phyloP scores from a whole-genome alignment of 495 filamentous ascomycete genomes.

The Neurospora pannonica region DNA sequence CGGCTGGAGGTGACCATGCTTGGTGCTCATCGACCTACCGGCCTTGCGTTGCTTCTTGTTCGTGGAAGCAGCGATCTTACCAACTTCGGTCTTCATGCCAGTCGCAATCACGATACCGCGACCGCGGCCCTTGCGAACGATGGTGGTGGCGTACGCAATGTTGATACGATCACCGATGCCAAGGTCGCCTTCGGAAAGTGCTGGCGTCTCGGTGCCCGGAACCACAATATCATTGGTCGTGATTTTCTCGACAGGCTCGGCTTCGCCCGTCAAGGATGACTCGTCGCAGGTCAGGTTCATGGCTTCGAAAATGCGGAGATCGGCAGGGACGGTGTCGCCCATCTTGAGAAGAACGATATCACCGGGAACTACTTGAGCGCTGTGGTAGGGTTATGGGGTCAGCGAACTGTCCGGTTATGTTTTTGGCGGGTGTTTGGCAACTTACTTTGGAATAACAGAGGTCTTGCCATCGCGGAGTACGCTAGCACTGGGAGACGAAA shows the following conservation, averaged over 20 bases:
- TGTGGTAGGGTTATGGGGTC: constrained; percentile 18
- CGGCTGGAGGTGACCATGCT: constrained; percentile 50
- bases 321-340: constrained; percentile 76
- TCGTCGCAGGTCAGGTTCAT: constrained; percentile 54
- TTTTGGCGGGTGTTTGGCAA: neutral
- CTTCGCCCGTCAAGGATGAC: constrained; percentile 56
- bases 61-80: constrained; percentile 68
- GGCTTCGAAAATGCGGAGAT: constrained; percentile 62
- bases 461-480: constrained; percentile 65
- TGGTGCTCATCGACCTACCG: constrained; percentile 53
- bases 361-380: constrained; percentile 68
- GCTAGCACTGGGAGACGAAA: constrained; percentile 70
- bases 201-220: constrained; percentile 20
- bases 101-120: constrained; percentile 56
- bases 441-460: constrained; percentile 50
- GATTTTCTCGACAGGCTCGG: constrained; percentile 36
- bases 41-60: constrained; percentile 49
- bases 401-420: neutral
- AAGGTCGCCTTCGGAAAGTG: constrained; percentile 38
- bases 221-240: constrained; percentile 23
- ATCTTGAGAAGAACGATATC: constrained; percentile 74
- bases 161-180: constrained; percentile 58
- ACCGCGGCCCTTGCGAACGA: constrained; percentile 58
- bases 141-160: constrained; percentile 60
- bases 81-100: constrained; percentile 79